Evolutionary conservation across 1,139 yeast genomes (phyloP).

Genomic region (Candida pseudoviswanathii): DNA sequence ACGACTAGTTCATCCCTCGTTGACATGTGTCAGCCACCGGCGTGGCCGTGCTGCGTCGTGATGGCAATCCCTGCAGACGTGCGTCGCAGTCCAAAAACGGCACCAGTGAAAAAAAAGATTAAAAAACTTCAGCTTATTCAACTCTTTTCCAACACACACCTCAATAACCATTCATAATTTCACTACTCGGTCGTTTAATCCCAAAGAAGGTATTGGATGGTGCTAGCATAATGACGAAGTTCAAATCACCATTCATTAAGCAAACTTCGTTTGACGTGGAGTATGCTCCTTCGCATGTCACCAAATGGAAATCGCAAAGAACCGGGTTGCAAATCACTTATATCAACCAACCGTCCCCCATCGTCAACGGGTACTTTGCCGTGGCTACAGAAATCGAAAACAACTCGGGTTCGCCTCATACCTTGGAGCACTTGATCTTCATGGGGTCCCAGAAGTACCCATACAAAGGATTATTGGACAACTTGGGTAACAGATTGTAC

Average conservation of each 20-base stretch:
- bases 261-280: constrained; percentile 58
- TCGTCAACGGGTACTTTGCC: constrained; percentile 91
- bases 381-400: constrained; percentile 89
- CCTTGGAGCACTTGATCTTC: constrained; percentile 90
- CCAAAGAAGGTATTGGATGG: background rate
- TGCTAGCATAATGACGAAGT: constrained; percentile 12
- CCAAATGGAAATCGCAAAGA: constrained; percentile 70
- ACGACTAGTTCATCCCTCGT: too few relatives aligned
- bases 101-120: too few relatives aligned
- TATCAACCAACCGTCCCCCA: constrained; percentile 80
- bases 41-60: too few relatives aligned
- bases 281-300: constrained; percentile 63
- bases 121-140: background rate
- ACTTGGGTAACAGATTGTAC: constrained; percentile 80
- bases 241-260: constrained; percentile 32
- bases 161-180: constrained; percentile 3
- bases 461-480: constrained; percentile 87
- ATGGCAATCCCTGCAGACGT: too few relatives aligned
- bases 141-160: background rate
- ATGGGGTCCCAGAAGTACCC: constrained; percentile 94
- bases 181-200: constrained; percentile 1
- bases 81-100: background rate
- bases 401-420: constrained; percentile 94
- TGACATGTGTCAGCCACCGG: too few relatives aligned
- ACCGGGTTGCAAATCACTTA: constrained; percentile 84